phyloP scores from a whole-genome alignment of 2,329 filamentous ascomycete genomes.

The Sporothrix schenckii region DNA sequence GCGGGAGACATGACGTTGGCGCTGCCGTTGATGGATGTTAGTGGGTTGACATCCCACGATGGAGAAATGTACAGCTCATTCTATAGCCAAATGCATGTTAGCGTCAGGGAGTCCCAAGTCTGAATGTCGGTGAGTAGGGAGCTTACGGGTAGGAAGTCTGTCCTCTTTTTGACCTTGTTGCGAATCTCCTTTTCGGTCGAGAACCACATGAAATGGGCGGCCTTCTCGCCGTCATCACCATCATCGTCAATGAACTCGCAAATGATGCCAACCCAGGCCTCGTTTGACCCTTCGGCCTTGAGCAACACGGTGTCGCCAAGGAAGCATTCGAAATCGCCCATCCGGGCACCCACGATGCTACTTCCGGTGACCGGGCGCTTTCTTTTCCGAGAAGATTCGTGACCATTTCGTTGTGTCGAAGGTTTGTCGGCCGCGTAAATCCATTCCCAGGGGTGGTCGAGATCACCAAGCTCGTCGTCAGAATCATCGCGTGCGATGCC shows the following conservation, averaged over 20 bases:
- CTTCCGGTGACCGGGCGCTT: constrained; percentile 44
- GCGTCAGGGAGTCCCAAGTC: not conserved
- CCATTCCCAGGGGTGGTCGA: constrained; percentile 79
- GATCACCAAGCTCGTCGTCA: constrained; percentile 79
- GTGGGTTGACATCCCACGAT: constrained; percentile 82
- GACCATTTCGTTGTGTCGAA: constrained; percentile 27
- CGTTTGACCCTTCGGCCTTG: constrained; percentile 82
- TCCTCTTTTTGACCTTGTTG: constrained; percentile 78
- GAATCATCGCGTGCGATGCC: constrained; percentile 76
- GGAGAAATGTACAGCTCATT: constrained; percentile 93
- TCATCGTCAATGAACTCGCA: constrained; percentile 77
- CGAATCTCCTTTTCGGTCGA: constrained; percentile 86
- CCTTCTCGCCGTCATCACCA: constrained; percentile 70
- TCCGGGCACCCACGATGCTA: constrained; percentile 77
- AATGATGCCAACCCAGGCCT: constrained; percentile 91
- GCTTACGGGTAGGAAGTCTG: constrained; percentile 70
- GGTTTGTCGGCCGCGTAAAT: constrained; percentile 58
- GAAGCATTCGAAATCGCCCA: constrained; percentile 77
- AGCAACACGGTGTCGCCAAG: constrained; percentile 84
- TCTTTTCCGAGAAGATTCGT: constrained; percentile 41
- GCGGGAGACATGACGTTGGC: constrained; percentile 76
- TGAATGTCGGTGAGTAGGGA: not conserved
- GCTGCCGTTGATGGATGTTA: constrained; percentile 88
- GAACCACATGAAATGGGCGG: constrained; percentile 94
- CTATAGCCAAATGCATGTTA: constrained; percentile 44